Evolutionary conservation across 1,284 basidiomycete species (phyloP).

Genomic region (Moniliella sp.): DNA sequence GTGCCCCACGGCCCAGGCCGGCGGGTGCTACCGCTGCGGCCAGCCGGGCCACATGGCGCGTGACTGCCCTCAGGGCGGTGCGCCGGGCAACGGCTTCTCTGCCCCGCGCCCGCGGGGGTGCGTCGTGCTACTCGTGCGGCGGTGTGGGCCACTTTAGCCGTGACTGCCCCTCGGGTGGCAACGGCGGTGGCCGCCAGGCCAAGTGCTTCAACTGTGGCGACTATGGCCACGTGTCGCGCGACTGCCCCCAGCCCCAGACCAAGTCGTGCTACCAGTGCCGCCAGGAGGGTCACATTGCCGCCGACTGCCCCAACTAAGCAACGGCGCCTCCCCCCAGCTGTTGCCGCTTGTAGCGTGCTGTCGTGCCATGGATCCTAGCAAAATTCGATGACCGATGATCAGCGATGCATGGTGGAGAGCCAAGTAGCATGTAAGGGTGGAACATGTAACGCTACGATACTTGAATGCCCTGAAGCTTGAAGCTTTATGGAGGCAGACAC

Average conservation of each 20-base stretch:
- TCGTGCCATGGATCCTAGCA: too few relatives aligned
- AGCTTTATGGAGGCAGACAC: too few relatives aligned
- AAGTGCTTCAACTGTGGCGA: constrained; percentile 31
- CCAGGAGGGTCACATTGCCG: too few relatives aligned
- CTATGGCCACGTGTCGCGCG: constrained; percentile 21
- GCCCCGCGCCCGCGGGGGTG: constrained; percentile 5
- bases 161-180: constrained; percentile 16
- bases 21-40: constrained; percentile 5
- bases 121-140: constrained; percentile 29
- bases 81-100: constrained; percentile 5
- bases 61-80: constrained; percentile 13
- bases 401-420: too few relatives aligned
- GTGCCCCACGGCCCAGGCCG: constrained; percentile 14
- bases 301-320: too few relatives aligned
- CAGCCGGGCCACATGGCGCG: constrained; percentile 21
- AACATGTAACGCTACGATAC: too few relatives aligned
- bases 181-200: constrained; percentile 5
- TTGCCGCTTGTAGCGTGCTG: too few relatives aligned
- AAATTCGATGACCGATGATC: too few relatives aligned
- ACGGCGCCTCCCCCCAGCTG: too few relatives aligned
- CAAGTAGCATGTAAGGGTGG: too few relatives aligned
- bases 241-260: constrained; percentile 22
- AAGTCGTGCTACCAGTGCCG: constrained; percentile 29
- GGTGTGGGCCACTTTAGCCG: constrained; percentile 24
- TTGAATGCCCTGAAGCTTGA: too few relatives aligned